These are phyloP conservation scores for Colletotrichum simmondsii DNA, from an alignment of 2,329 filamentous ascomycete genomes.

Conservation along the genomic window DNA sequence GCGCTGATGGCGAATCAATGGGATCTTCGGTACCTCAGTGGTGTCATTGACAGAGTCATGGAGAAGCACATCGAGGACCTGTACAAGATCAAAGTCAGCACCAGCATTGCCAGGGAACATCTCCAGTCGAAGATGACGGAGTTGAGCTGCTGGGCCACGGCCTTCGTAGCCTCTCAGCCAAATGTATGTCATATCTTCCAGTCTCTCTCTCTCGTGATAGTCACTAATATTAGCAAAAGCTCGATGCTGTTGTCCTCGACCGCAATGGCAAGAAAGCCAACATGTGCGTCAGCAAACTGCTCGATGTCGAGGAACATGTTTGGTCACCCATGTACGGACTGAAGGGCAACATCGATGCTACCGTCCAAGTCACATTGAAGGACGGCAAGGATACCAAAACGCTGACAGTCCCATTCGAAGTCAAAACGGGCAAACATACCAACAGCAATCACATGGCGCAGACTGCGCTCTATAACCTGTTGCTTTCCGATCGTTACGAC, in stretches of 20 bases:
- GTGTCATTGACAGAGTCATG: slow-evolving; percentile 76
- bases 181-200: slow-evolving; percentile 58
- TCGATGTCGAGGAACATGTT: slow-evolving; percentile 97
- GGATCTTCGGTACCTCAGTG: slow-evolving; percentile 74
- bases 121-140: slow-evolving; percentile 85
- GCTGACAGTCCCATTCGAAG: slow-evolving; percentile 90
- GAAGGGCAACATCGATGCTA: slow-evolving; percentile 98
- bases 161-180: slow-evolving; percentile 80
- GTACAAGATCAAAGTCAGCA: slow-evolving; percentile 84
- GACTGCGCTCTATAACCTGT: slow-evolving; percentile 91
- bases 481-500: slow-evolving; percentile 95
- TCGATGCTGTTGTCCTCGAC: slow-evolving; percentile 27
- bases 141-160: slow-evolving; percentile 82
- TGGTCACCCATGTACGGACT: slow-evolving; percentile 98
- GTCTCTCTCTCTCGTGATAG: not conserved
- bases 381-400: slow-evolving; percentile 74
- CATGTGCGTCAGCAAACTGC: slow-evolving; percentile 90
- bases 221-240: slow-evolving; percentile 42
- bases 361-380: slow-evolving; percentile 86
- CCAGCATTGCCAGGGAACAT: slow-evolving; percentile 80
- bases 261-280: slow-evolving; percentile 64
- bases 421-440: slow-evolving; percentile 91
- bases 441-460: slow-evolving; percentile 89
- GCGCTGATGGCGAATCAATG: slow-evolving; percentile 86
- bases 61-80: slow-evolving; percentile 86